Evolutionary conservation across 768 basidiomycete species (phyloP), one percentile per base, ranked within the genome.

Genomic region (Trametopsis cervina): DNA sequence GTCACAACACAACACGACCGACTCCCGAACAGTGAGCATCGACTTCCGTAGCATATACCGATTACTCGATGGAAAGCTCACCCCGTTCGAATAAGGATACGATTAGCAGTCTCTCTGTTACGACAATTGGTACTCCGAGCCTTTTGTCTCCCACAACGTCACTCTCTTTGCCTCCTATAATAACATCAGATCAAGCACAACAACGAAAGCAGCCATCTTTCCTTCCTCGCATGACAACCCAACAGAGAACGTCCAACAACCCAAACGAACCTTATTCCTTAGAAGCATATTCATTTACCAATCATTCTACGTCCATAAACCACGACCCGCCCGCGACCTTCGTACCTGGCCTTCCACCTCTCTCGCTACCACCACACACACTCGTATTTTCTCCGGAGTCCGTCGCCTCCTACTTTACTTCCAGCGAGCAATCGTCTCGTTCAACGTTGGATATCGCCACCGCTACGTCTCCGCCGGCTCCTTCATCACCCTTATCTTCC

Each of bases 301-400:
- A 40, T 22, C 7, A 7, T 33, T 15, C 9, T 15, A 33, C 15
- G 15, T 33, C 39, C 20, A 27, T 18, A 27, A 24, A 29, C 12
- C 27, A 11, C 24, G 21, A 33, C 33, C 47, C 44, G 2, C 48
- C 54, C 13, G 25, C 51, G 2, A 54, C 40, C 25, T 51, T 52
- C 11, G 37, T 49, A 1, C 51, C 51, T 17, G 50, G 52, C 12
- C 54, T 57, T 33, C 38, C 51, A 40, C 57, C 57, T 1, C 47
- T 57, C 4, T 43, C 48, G 18, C 42, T 56, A 12, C 55, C 59
- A 11, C 33, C 47, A 15, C 29, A 45, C 12, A 42, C 47, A 9
- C 41, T 54, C 12, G 39, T 55, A 11, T 38, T 49, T 26, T 46
- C 54, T 17, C 40, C 49, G 22, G 48, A 49, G 41, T 42, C 52